phyloP scores from a whole-genome alignment of 768 basidiomycete species.

The Suillus luteus region DNA sequence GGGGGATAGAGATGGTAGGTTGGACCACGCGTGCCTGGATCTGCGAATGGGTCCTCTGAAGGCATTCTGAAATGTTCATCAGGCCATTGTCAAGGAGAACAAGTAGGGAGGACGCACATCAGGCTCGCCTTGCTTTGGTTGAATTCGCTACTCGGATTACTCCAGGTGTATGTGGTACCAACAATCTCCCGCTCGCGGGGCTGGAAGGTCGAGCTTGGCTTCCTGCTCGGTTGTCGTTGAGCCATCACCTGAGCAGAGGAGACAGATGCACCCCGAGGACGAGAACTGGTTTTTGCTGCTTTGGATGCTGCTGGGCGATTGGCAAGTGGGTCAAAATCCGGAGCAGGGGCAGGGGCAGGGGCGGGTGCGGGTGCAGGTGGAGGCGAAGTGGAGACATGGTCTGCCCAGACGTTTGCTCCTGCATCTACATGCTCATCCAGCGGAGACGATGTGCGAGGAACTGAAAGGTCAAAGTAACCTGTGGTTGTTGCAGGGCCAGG shows the following conservation, averaged over 20 bases:
- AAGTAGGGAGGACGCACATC: constrained; percentile 19
- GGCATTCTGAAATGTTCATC: constrained; percentile 6
- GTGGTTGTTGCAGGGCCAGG: neutral
- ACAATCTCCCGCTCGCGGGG: constrained; percentile 32
- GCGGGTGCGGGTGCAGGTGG: constrained; percentile 1
- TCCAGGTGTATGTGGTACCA: constrained; percentile 36
- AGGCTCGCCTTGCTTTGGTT: constrained; percentile 18
- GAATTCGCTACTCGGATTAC: constrained; percentile 28
- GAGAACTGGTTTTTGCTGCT: constrained; percentile 28
- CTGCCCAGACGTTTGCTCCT: constrained; percentile 32
- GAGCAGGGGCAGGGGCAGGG: neutral
- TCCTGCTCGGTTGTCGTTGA: constrained; percentile 24
- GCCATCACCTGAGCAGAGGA: constrained; percentile 27
- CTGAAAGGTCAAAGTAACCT: constrained; percentile 27
- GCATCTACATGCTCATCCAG: constrained; percentile 16
- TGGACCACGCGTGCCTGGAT: constrained; percentile 20
- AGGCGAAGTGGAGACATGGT: constrained; percentile 14
- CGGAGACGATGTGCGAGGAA: constrained; percentile 30
- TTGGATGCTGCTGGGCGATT: constrained; percentile 14
- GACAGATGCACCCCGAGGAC: constrained; percentile 26
- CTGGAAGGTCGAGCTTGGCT: constrained; percentile 26
- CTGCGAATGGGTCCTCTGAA: constrained; percentile 32
- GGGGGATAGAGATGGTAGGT: constrained; percentile 9
- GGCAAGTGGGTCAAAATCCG: neutral
- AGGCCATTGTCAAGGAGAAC: neutral